Evolutionary conservation across 2,329 filamentous ascomycete species (phyloP), one percentile per base, ranked within the genome.

Genomic region (Pyricularia grisea): DNA sequence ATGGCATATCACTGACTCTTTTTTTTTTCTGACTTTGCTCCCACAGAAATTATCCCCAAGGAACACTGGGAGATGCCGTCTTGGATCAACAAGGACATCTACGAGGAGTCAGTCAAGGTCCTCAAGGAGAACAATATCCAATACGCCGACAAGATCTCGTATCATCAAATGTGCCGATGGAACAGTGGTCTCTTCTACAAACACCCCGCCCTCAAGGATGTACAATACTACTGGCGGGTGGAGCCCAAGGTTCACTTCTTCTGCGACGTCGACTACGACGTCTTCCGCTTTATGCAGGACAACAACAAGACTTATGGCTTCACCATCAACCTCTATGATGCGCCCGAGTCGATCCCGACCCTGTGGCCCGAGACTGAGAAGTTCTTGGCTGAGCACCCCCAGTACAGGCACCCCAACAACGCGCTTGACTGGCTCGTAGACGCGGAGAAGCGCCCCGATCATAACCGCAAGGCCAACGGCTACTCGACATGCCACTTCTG

Each of bases 401-500:
- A 93, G 68, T 91, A 96, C 76, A 77, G 97, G 50, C 88, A 94
- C 74, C 82, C 90, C 68, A 93, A 96, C 79, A 97, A 93, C 77
- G 94, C 95, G 70, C 87, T 94, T 81, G 84, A 87, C 42, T 99
- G 94, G 94, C 79, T 99, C 71, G 92, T 90, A 1, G 95, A 99
- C 78, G 88, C 87, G 71, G 79, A 84, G 69, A 86, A 89, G 66
- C 87, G 95, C 66, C 94, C 94, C 0, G 87, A 92, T 17, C 91
- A 97, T 78, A 92, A 93, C 76, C 78, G 84, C 68, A 88, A 90
- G 72, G 94, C 94, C 7, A 91, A 97, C 75, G 95, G 95, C 42
- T 99, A 97, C 83, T 97, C 93, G 42, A 98, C 95, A 2, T 99
- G 95, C 78, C 95, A 99, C 79, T 99, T 99, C 84, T 99, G 95